A percentile compares a stretch with the other conserved stretches of the same genome.
Evolutionary conservation across 768 basidiomycete species (phyloP).

Genomic region (Xerocomellus dryophilus): DNA sequence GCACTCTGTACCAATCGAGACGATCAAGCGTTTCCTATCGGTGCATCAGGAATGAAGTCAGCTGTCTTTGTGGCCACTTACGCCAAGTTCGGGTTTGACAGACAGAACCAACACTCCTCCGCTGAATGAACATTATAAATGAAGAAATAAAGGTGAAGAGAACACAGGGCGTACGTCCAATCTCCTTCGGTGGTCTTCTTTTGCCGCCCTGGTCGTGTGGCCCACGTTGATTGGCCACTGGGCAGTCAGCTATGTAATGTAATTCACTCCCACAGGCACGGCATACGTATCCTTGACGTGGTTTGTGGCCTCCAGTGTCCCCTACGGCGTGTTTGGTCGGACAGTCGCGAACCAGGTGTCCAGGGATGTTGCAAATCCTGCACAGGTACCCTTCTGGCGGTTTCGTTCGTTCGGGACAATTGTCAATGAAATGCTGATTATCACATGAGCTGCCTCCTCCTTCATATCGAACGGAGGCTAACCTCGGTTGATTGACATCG

Average conservation of each 20-base stretch:
- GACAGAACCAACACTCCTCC: constrained; percentile 97
- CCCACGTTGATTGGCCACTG: constrained; percentile 55
- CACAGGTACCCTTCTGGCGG: constrained; percentile 87
- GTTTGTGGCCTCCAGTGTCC: constrained; percentile 81
- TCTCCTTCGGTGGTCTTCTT: constrained; percentile 67
- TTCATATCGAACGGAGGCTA: constrained; percentile 13
- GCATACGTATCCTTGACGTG: constrained; percentile 84
- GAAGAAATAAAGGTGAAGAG: not conserved
- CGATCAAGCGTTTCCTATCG: constrained; percentile 88
- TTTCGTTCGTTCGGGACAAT: constrained; percentile 70
- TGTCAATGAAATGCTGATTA: constrained; percentile 67
- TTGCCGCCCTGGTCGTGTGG: constrained; percentile 31
- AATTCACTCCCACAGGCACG: constrained; percentile 84
- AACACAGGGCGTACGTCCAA: constrained; percentile 62
- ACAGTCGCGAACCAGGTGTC: constrained; percentile 87
- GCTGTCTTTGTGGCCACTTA: constrained; percentile 37
- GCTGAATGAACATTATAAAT: constrained; percentile 42
- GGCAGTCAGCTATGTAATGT: constrained; percentile 88
- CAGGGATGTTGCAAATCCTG: constrained; percentile 80
- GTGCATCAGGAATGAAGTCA: constrained; percentile 1
- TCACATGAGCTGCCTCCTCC: constrained; percentile 3
- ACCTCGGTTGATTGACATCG: constrained; percentile 77
- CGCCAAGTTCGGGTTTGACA: constrained; percentile 91
- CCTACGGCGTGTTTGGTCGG: constrained; percentile 74
- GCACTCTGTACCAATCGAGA: constrained; percentile 88